Base-by-base conservation (phyloP, 108 stramenopile species). In the Nitzschia putrida region DNA sequence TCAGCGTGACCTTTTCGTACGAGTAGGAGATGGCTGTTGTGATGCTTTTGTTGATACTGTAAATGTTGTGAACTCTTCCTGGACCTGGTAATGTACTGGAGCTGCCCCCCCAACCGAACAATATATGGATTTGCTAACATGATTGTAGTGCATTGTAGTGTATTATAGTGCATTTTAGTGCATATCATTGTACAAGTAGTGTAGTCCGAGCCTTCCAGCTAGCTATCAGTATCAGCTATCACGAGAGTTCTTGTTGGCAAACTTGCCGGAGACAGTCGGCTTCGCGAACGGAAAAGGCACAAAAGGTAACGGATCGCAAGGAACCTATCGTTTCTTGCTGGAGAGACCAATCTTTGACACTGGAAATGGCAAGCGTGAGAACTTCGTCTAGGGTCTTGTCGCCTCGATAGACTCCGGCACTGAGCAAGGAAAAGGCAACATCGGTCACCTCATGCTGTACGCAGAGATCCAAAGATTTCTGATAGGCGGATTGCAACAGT, bases 371-470 rank as follows among this genome's bases (percentile, higher is more conserved):
- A 68, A 88, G 86, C 26, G 23, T 22, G 21, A 95, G 47, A 13
- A 95, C 85, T 13, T 83, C 80, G 34, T 79, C 29, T 9, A 85
- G 56, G 14, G 68, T 61, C 52, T 64, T 77, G 12, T 51, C 20
- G 7, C 91, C 94, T 21, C 88, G 83, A 72, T 77, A 95, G 11
- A 92, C 67, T 9, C 94, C 94, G 8, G 91, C 86, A 7, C 86
- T 88, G 2, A 95, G 45, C 41, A 95, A 74, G 24, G 80, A 74
- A 74, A 92, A 92, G 8, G 82, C 89, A 34, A 95, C 66, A 0
- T 82, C 80, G 49, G 85, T 76, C 23, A 91, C 60, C 5, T 74
- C 42, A n/a, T 76, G 67, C 29, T 73, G 60, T 29, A 70, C 55
- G 14, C 66, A 80, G 20, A 75, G 67, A 52, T 80, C 65, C 69